Evolutionary conservation across 176 grass and related monocot genomes (phyloP), one percentile per base, ranked within the genome.

Genomic region (Olyra latifolia): DNA sequence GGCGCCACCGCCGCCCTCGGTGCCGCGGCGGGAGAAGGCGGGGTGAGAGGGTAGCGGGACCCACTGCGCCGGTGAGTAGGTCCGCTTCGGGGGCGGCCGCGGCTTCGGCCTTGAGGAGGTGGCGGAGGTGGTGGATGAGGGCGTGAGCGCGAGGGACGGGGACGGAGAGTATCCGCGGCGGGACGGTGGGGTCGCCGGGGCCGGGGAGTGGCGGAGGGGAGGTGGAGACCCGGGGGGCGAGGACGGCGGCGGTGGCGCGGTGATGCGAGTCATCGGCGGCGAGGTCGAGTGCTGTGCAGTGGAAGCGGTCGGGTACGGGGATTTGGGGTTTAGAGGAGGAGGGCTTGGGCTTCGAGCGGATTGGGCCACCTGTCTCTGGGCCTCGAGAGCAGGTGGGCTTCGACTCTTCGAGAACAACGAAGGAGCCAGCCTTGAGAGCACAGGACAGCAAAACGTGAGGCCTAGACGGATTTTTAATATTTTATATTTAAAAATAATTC

Each of bases 201-300:
- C 29, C 3, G 85, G 85, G 0, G 81, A 77, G 48, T 70, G 85
- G 48, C 58, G 71, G 28, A 54, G 28, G 27, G 88, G 85, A 7
- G 91, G 91, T 15, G 91, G 88, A 2, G 74, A 88, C 19, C 32
- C 75, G 29, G 89, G 93, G 27, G 93, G 82, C 38, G 89, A 87
- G 58, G 87, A 67, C 38, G 92, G 84, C 52, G 89, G 83, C 49
- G 89, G 77, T 28, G 89, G 93, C 74, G 93, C 89, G 15, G 81
- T 63, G 80, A 95, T 65, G 77, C 89, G 83, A 12, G 89, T 92
- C 93, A 95, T 95, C 87, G 77, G 15, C 82, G 87, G 10, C 60
- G 63, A 53, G 76, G 69, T 23, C 43, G 35, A 23, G 24, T 17
- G 80, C 45, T 3, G 71, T 23, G 25, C 49, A 75, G 71, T 23